Conservation (phyloP, 2,329 filamentous ascomycete genomes). For the Diplodia intermedia region DNA sequence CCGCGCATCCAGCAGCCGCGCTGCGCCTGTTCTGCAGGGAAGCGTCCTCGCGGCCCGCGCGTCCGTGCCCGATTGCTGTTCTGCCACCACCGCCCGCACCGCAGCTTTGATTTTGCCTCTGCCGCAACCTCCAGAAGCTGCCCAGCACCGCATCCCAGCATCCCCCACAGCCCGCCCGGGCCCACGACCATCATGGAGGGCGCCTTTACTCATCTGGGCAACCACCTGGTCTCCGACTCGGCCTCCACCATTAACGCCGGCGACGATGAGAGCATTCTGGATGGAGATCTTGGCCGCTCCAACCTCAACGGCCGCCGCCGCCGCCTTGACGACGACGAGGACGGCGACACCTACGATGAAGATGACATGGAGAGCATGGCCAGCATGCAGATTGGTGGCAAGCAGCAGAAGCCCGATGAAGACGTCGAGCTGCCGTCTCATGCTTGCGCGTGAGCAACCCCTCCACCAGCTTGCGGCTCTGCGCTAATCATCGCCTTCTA, state of each 20-base stretch:
- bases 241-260: constrained; percentile 87
- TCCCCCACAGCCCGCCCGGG: constrained; percentile 32
- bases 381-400: constrained; percentile 79
- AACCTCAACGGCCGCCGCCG: constrained; percentile 67
- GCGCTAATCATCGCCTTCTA: constrained; percentile 47
- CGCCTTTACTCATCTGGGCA: constrained; percentile 86
- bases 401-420: constrained; percentile 67
- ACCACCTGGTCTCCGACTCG: constrained; percentile 84
- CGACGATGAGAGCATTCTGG: constrained; percentile 85
- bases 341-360: constrained; percentile 81
- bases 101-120: constrained; percentile 32
- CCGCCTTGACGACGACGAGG: constrained; percentile 83
- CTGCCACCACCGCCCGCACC: constrained; percentile 31
- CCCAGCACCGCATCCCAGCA: constrained; percentile 30
- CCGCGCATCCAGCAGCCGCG: constrained; percentile 3
- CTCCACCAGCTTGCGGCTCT: constrained; percentile 28
- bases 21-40: neutral
- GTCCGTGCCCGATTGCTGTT: constrained; percentile 26
- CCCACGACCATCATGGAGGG: constrained; percentile 70
- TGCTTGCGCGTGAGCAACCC: constrained; percentile 78
- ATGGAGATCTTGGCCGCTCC: constrained; percentile 63
- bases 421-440: constrained; percentile 86
- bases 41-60: constrained; percentile 16
- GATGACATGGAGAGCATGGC: constrained; percentile 75
- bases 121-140: constrained; percentile 26